Evolutionary conservation across 148 eudicot species (phyloP).

Genomic region (Talinum fruticosum): DNA sequence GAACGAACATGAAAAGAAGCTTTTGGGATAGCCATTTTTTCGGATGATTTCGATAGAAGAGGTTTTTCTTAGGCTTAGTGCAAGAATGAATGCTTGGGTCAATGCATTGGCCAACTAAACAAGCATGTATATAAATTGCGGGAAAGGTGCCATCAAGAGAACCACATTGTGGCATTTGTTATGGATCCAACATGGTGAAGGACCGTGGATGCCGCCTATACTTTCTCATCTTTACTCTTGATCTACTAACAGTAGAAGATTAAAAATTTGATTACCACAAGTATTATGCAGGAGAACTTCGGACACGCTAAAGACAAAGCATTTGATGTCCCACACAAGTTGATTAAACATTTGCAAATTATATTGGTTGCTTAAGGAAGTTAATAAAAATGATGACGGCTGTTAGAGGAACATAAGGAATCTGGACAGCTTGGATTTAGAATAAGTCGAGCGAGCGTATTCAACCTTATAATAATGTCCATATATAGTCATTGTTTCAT

Average conservation of each 20-base stretch:
- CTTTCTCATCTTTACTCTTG: neutral
- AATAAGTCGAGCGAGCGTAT: neutral
- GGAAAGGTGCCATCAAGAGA: neutral
- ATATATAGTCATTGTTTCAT: too few species aligned
- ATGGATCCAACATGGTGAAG: neutral
- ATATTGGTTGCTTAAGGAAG: neutral
- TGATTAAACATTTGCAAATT: neutral
- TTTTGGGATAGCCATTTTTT: neutral
- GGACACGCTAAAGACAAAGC: neutral
- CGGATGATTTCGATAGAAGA: neutral
- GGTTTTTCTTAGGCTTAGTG: neutral
- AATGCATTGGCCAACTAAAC: neutral
- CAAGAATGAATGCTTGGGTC: neutral
- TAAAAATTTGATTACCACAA: neutral
- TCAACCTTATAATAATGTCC: too few species aligned
- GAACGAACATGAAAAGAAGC: slow-evolving; percentile 6
- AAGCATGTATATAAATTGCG: neutral
- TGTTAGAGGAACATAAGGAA: neutral
- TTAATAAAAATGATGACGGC: neutral
- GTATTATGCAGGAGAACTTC: neutral
- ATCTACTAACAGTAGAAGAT: neutral
- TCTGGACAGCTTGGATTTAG: neutral
- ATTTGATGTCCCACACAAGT: neutral
- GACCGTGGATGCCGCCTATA: neutral
- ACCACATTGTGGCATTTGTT: neutral